Evolutionary conservation across 2,329 filamentous ascomycete genomes (phyloP).

Genomic region (Tolypocladium amazonense): DNA sequence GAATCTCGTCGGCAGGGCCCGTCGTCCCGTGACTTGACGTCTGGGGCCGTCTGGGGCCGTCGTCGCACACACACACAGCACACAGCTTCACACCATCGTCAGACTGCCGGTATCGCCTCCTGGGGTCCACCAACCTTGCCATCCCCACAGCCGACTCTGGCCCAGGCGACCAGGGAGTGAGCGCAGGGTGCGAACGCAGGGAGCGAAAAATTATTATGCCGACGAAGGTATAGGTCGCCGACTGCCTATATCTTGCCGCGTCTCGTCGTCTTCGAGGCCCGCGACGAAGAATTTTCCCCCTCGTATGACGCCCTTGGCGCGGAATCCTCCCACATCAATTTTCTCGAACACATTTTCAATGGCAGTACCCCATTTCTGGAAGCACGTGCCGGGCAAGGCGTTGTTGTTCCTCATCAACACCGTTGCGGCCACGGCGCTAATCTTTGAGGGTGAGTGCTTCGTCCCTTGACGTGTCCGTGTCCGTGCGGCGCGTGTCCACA

Average conservation of each 20-base stretch:
- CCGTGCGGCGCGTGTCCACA: not conserved
- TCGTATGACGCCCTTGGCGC: not conserved
- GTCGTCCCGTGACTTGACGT: not conserved
- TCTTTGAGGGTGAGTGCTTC: slow-evolving; percentile 9
- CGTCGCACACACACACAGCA: too few species aligned
- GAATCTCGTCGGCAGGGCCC: not conserved
- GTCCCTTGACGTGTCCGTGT: not conserved
- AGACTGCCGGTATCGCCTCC: not conserved
- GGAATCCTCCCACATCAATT: not conserved
- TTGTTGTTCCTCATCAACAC: slow-evolving; percentile 10
- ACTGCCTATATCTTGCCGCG: not conserved
- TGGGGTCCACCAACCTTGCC: not conserved
- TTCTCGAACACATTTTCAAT: not conserved
- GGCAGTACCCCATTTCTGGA: slow-evolving; percentile 8
- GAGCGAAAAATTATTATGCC: not conserved
- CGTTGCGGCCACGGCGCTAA: slow-evolving; percentile 10
- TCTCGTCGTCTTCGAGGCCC: not conserved
- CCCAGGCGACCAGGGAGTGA: not conserved
- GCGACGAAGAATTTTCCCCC: not conserved
- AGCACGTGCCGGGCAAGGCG: slow-evolving; percentile 11
- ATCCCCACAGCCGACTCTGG: not conserved
- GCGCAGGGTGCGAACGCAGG: too few species aligned
- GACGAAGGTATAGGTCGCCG: not conserved
- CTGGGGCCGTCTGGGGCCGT: not conserved
- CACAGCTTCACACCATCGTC: not conserved